Evolutionary conservation across 1,284 basidiomycete species (phyloP), one percentile per base, ranked within the genome.

Genomic region (Sporisorium iseilematis-ciliati): DNA sequence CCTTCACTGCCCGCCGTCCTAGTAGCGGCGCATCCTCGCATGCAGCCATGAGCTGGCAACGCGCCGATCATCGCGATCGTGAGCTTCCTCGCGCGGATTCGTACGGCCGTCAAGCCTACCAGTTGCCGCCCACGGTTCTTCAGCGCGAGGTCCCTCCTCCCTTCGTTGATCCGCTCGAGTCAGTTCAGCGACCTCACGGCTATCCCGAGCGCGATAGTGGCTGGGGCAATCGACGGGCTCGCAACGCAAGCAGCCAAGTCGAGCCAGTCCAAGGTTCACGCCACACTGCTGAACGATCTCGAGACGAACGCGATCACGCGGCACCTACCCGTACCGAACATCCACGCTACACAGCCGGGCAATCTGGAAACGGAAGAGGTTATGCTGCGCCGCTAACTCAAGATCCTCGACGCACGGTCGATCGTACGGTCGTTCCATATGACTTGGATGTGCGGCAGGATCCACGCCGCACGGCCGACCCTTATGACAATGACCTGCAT

Each of bases 141-240:
- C 48, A 33, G 26, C 41, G 41, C n/a, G 42, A 29, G 8, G n/a
- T 16, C 2, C n/a, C 8, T 21, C 21, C 43, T n/a, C 12, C 10
- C 3, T 56, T 21, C 2, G 8, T 56, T 6, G 55, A 48, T 38
- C 55, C 55, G 4, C 23, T 57, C 4, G 43, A 48, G 7, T 25
- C 55, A 10, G 55, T 48, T 11, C 16, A 46, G 18, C 20, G 45
- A 5, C 55, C 55, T 23, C 43, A 7, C 18, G 55, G 55, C 23
- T 57, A 48, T 33, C 55, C 45, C 0, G 55, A 48, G 18, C 20
- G 55, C 16, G 55, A 57, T 26, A 35, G 18, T 20, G 55, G 55
- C 20, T 57, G 55, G 55, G 45, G 33, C 7, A 57, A 25, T 12
- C 43, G 55, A n/a, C 31, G 55, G 11, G 5, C 23, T 26, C 29